Evolutionary conservation across 108 stramenopile genomes (phyloP).

Genomic region (Cylindrotheca closterium): DNA sequence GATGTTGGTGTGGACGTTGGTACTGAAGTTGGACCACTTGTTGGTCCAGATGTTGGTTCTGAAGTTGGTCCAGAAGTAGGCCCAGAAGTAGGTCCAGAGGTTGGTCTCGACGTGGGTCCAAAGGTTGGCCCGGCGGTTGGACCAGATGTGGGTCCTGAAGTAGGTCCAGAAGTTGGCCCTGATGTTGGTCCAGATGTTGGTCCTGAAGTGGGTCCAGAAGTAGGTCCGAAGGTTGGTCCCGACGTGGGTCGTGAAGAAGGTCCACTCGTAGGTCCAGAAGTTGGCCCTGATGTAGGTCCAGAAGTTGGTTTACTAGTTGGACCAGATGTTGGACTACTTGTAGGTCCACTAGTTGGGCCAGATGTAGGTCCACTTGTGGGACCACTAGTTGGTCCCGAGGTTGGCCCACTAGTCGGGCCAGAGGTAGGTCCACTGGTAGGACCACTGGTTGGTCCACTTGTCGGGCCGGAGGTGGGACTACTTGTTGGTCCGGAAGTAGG

Average conservation of each 20-base stretch:
- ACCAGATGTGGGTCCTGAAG: constrained; percentile 13
- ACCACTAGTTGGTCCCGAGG: constrained; percentile 8
- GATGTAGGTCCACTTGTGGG: constrained; percentile 11
- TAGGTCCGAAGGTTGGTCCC: no score
- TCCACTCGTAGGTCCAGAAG: not conserved
- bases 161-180: constrained; percentile 7
- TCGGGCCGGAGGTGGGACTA: no score
- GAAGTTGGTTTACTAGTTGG: not conserved
- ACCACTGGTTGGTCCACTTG: constrained; percentile 1
- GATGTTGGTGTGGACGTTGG: no score
- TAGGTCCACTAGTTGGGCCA: constrained; percentile 5
- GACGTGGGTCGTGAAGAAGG: constrained; percentile 11
- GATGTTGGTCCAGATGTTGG: constrained; percentile 14
- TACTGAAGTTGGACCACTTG: no score
- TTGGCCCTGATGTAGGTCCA: no score
- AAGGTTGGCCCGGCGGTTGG: no score
- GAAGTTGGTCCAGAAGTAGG: no score
- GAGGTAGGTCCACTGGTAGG: no score
- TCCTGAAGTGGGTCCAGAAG: constrained; percentile 5
- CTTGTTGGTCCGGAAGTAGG: no score
- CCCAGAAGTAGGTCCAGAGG: not conserved
- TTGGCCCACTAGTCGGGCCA: constrained; percentile 17
- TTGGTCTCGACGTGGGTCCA: no score
- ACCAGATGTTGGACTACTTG: no score
- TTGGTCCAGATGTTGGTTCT: no score